These are phyloP conservation scores for Sporisorium scitamineum DNA, from an alignment of 1,284 basidiomycete genomes.

Conservation along the genomic window DNA sequence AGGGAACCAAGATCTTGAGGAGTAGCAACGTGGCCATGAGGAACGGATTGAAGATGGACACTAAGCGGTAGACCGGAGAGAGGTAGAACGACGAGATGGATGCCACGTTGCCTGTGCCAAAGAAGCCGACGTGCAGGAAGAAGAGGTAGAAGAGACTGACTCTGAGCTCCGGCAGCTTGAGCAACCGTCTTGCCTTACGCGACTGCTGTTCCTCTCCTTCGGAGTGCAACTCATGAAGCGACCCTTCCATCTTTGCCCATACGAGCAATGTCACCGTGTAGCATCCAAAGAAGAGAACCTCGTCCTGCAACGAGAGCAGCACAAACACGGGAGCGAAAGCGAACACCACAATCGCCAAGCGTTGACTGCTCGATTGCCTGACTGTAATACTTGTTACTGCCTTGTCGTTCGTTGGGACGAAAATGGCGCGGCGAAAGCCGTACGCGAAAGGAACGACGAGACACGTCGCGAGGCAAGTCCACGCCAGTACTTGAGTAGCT, in stretches of 20 bases:
- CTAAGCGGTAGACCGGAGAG: slow-evolving; percentile 87
- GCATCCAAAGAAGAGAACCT: slow-evolving; percentile 82
- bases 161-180: slow-evolving; percentile 77
- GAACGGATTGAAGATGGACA: slow-evolving; percentile 88
- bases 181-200: slow-evolving; percentile 70
- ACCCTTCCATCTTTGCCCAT: slow-evolving; percentile 79
- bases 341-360: slow-evolving; percentile 64
- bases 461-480: slow-evolving; percentile 74
- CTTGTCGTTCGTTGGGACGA: neutral
- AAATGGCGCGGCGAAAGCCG: slow-evolving; percentile 69
- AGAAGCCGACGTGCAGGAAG: slow-evolving; percentile 88
- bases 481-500: slow-evolving; percentile 76
- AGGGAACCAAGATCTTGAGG: slow-evolving; percentile 73
- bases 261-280: slow-evolving; percentile 77
- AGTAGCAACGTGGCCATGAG: slow-evolving; percentile 77
- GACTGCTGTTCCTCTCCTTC: neutral
- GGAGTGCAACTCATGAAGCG: slow-evolving; percentile 35
- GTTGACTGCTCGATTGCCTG: slow-evolving; percentile 60
- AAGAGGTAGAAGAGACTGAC: slow-evolving; percentile 86
- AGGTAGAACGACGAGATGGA: slow-evolving; percentile 90
- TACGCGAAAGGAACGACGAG: slow-evolving; percentile 54
- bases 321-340: slow-evolving; percentile 83
- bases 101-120: slow-evolving; percentile 84
- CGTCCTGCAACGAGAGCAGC: slow-evolving; percentile 83
- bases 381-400: neutral